Base-by-base conservation (phyloP, 345 rosid genomes). In the Arabis hirsuta region DNA sequence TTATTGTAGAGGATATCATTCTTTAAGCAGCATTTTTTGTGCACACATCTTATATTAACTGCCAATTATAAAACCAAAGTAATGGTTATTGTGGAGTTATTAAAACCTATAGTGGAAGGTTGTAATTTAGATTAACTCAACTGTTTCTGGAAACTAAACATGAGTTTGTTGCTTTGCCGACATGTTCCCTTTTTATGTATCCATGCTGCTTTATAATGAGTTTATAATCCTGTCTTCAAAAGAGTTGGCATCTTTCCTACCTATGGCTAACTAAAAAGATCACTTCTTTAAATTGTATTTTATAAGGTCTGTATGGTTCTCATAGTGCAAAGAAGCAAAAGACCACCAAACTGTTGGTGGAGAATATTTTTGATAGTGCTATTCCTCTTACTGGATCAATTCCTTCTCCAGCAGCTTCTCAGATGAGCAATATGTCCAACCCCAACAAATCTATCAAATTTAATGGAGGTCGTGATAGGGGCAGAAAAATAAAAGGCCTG, bases 351-450 rank as follows among this genome's bases (percentile, higher is more conserved):
- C 91, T 87, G 59, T 65, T 82, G 19, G 65, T 80, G 26, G 99
- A 92, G 57, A 79, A 83, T 67, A 71, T 84, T 64, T 84, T 81
- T 67, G 97, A 92, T 76, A 84, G 76, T 76, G 73, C 84, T 60
- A 73, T 74, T 74, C 83, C 85, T 58, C 27, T 73, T 73, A 60
- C 82, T 60, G 97, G 95, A 44, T 85, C 91, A 12, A 52, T 87
- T 61, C 92, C 95, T 75, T 91, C 97, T 74, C 95, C 95, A 10
- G 89, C 79, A 6, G 91, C 90, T 71, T 92, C 99, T 63, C 98
- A 95, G 77, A 88, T 90, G 90, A 90, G 97, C 82, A 89, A 87
- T 80, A 87, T 96, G 94, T 84, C 98, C 72, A 85, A 84, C 87
- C 88, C 92, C 53, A 84, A 84, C 70, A 92, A 86, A 79, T 73